Evolutionary conservation across 1,284 basidiomycete genomes (phyloP).

Genomic region (Heterobasidion irregulare): DNA sequence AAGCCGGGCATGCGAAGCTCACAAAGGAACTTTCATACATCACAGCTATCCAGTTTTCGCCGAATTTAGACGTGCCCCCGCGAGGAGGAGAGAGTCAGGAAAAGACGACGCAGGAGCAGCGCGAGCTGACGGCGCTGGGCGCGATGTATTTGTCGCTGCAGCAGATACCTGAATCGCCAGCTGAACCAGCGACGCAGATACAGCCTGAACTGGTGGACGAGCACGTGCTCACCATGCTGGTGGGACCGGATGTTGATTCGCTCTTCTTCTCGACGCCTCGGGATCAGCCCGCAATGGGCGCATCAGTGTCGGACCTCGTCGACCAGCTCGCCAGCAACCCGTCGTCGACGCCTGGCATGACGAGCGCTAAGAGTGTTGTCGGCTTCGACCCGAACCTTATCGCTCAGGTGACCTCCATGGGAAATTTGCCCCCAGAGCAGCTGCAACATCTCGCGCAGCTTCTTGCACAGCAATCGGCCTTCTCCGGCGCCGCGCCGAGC

Average conservation of each 20-base stretch:
- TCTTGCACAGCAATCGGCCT: conserved; percentile 15
- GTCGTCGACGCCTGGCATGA: conserved; percentile 6
- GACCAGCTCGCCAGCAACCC: conserved; percentile 40
- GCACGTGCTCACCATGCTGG: conserved; percentile 53
- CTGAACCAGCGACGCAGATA: conserved; percentile 52
- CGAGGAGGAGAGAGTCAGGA: conserved; percentile 63
- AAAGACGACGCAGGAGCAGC: conserved; percentile 57
- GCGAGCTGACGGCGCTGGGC: conserved; percentile 67
- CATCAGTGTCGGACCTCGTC: conserved; percentile 60
- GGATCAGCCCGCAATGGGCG: conserved; percentile 3
- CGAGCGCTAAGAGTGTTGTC: conserved; percentile 19
- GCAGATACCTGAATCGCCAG: conserved; percentile 71
- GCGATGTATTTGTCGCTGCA: conserved; percentile 57
- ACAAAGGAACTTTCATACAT: conserved; percentile 11
- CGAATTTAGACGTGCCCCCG: conserved; percentile 38
- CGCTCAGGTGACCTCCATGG: conserved; percentile 10
- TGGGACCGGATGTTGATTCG: conserved; percentile 58
- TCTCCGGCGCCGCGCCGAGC: background rate
- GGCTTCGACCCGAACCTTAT: conserved; percentile 12
- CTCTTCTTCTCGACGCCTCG: conserved; percentile 38
- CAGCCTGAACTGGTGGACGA: conserved; percentile 62
- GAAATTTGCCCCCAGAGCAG: conserved; percentile 41
- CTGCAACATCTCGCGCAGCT: conserved; percentile 54
- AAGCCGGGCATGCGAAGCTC: conserved; percentile 10
- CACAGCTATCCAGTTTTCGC: conserved; percentile 55